phyloP scores from a whole-genome alignment of 2,329 filamentous ascomycete species.

The Fusarium oligoseptatum region DNA sequence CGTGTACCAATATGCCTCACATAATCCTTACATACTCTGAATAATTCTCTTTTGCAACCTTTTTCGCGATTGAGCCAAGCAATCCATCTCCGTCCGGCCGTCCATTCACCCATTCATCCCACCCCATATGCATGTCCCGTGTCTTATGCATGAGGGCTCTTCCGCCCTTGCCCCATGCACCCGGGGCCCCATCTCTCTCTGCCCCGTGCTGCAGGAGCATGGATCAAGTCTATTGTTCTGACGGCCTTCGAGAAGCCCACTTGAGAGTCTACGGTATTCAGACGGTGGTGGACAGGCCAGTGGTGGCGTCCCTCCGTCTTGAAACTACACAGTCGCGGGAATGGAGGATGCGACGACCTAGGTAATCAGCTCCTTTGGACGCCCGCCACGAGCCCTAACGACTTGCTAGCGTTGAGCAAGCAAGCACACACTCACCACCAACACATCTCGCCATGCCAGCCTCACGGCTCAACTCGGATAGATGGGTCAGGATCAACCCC shows the following conservation, averaged over 20 bases:
- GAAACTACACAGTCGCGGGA: conserved; percentile 17
- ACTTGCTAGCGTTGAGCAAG: conserved; percentile 15
- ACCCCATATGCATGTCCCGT: conserved; percentile 9
- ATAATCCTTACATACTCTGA: conserved; percentile 21
- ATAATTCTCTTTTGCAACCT: conserved; percentile 5
- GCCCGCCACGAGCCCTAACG: conserved; percentile 8
- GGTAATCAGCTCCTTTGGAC: neutral
- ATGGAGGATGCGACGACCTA: conserved; percentile 14
- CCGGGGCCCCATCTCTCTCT: conserved; percentile 38
- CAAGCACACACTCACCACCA: conserved; percentile 1
- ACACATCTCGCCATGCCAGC: conserved; percentile 25
- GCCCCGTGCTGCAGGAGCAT: conserved; percentile 44
- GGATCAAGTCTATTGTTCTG: conserved; percentile 43
- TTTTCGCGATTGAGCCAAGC: neutral
- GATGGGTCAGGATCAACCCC: neutral
- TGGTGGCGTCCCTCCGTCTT: conserved; percentile 23
- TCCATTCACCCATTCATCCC: conserved; percentile 6
- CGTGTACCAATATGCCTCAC: conserved; percentile 18
- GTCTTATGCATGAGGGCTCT: conserved; percentile 28
- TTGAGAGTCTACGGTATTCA: conserved; percentile 6
- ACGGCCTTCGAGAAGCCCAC: conserved; percentile 46
- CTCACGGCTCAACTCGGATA: conserved; percentile 15
- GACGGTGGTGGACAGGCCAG: neutral
- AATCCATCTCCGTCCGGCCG: neutral
- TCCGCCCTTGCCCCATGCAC: conserved; percentile 38